Conservation (phyloP, 176 grass and related monocot genomes). For the Poa pratensis region DNA sequence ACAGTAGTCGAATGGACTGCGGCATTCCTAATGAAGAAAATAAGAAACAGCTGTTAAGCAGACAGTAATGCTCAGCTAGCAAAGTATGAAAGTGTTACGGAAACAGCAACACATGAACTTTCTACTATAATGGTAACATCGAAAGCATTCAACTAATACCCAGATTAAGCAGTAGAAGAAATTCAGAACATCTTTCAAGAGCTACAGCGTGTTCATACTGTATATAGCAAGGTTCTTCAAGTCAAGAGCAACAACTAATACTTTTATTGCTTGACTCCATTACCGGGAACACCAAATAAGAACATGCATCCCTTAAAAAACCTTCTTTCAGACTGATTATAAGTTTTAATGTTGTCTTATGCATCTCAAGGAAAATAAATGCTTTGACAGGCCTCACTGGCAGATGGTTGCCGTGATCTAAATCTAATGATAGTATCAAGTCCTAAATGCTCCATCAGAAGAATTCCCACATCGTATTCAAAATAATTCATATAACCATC, state of each 20-base stretch:
- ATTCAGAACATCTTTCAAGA: not conserved
- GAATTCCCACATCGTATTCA: not conserved
- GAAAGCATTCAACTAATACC: not conserved
- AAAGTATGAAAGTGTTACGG: not conserved
- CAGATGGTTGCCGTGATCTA: not conserved
- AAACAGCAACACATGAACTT: conserved; percentile 1
- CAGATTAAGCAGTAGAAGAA: not conserved
- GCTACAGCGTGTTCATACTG: not conserved
- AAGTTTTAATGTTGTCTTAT: not conserved
- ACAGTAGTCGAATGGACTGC: conserved; percentile 91
- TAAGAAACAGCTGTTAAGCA: conserved; percentile 32
- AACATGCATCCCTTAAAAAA: not conserved
- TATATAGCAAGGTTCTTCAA: not conserved
- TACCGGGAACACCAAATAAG: not conserved
- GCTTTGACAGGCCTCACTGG: not conserved
- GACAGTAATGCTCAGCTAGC: conserved; percentile 9
- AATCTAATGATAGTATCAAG: not conserved
- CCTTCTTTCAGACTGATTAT: not conserved
- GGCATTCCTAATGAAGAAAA: conserved; percentile 65
- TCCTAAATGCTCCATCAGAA: not conserved
- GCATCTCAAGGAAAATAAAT: not conserved
- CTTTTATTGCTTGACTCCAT: not conserved
- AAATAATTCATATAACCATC: not conserved
- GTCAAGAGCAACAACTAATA: not conserved
- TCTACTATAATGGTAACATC: conserved; percentile 16